Percentiles rank a stretch among this genome's conserved stretches.
These are phyloP conservation scores for Kodamaea lidongshanica DNA, from an alignment of 805 yeast species.

Conservation along the genomic window DNA sequence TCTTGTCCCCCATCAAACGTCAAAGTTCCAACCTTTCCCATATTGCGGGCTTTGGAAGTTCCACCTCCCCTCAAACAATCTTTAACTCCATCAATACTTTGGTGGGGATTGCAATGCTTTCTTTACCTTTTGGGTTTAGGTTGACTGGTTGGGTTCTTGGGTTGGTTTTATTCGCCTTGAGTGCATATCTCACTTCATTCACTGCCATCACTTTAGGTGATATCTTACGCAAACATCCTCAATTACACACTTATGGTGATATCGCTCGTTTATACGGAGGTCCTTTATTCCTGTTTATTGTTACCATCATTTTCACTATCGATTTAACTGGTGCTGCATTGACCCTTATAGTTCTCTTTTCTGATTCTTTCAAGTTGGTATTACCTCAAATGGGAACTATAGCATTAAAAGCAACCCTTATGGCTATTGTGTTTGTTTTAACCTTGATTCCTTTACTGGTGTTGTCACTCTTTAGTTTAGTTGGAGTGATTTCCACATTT, in stretches of 20 bases:
- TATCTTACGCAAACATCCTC: conserved; percentile 74
- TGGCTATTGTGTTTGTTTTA: conserved; percentile 35
- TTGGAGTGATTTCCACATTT: conserved; percentile 68
- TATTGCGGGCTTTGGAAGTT: conserved; percentile 16
- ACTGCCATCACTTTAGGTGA: conserved; percentile 69
- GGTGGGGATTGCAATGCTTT: conserved; percentile 63
- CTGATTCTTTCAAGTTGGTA: conserved; percentile 61
- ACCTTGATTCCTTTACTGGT: conserved; percentile 71
- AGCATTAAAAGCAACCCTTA: conserved; percentile 21
- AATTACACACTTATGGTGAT: conserved; percentile 83
- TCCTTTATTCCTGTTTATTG: conserved; percentile 60
- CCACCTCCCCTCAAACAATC: conserved; percentile 42
- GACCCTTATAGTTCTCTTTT: conserved; percentile 71
- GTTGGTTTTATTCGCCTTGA: conserved; percentile 45
- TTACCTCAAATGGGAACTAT: conserved; percentile 11
- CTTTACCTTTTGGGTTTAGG: conserved; percentile 58
- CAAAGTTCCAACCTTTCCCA: conserved; percentile 1
- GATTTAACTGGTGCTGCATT: conserved; percentile 81
- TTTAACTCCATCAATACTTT: conserved; percentile 55
- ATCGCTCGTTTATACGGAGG: conserved; percentile 85
- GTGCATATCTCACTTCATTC: conserved; percentile 67
- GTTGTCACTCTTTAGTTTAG: conserved; percentile 59
- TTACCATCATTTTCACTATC: conserved; percentile 66
- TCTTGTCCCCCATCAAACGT: conserved; percentile 5
- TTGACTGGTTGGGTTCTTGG: conserved; percentile 68